phyloP scores from a whole-genome alignment of 169 alveolate genomes.

The Toxoplasma gondii region DNA sequence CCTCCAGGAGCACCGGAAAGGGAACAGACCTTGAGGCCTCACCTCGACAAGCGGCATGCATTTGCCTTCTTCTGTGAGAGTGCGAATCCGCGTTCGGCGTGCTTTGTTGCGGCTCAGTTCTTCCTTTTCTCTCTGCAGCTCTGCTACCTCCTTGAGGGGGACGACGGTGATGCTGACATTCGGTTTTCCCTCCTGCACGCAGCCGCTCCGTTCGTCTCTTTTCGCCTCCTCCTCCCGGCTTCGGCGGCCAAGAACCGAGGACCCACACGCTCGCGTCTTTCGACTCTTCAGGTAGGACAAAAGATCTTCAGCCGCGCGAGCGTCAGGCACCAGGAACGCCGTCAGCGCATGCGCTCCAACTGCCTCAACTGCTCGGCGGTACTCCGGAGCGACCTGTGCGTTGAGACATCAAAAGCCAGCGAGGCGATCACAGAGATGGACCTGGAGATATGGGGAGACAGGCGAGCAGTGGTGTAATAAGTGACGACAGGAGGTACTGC shows the following conservation, averaged over 20 bases:
- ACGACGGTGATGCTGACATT: slow-evolving; percentile 31
- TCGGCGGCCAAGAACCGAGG: not conserved
- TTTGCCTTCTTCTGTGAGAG: not conserved
- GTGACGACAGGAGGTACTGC: not conserved
- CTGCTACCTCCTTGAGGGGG: slow-evolving; percentile 38
- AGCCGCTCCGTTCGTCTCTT: not conserved
- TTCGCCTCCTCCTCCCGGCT: not conserved
- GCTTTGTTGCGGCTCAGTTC: too few relatives aligned
- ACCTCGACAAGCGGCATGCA: not conserved
- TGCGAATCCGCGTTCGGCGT: not conserved
- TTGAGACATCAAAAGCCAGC: not conserved
- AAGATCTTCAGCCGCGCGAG: slow-evolving; percentile 12
- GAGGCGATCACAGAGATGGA: not conserved
- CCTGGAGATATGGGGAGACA: not conserved
- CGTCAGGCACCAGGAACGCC: slow-evolving; percentile 14
- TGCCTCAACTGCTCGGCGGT: slow-evolving; percentile 39
- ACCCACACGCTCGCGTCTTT: slow-evolving; percentile 20
- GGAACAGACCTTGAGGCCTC: too few relatives aligned
- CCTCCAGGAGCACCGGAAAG: too few relatives aligned
- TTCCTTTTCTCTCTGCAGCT: not conserved
- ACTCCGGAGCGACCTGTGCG: slow-evolving; percentile 43
- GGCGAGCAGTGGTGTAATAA: not conserved
- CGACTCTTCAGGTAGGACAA: not conserved
- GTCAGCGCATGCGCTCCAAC: not conserved
- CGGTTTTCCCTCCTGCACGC: not conserved